Evolutionary conservation across 2,329 filamentous ascomycete genomes (phyloP), one percentile per base, ranked within the genome.

Genomic region (Triangularia setosa): DNA sequence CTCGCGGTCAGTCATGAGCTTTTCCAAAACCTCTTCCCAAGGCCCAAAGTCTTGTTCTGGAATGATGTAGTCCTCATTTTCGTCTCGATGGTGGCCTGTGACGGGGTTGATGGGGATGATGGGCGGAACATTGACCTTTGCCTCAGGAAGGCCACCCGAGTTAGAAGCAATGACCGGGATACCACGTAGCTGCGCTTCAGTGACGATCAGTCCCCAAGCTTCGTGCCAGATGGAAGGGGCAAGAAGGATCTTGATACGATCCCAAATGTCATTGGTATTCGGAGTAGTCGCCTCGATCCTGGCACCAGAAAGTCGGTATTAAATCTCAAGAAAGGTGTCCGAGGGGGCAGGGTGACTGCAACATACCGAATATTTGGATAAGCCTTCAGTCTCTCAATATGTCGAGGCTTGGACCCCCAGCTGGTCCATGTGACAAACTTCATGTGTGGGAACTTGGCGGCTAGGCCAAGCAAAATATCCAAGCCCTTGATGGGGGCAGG

Each of bases 161-260:
- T 72, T 64, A 48, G 70, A 72, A 1, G 70, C 66, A 55, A 72
- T 68, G 52, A 70, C 69, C 6, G 70, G 70, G 11, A 72, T 71
- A n/a, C 70, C 70, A 3, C 70, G 69, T 4, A 72, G 64, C 63
- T 72, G 70, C 7, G 70, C 69, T 44, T 72, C 70, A 7, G 69
- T 71, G 3, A 72, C 69, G 25, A 72, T 62, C 8, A 72, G 66
- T 25, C 70, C 70, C 70, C 70, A 72, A 2, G 70, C 70, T 48
- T 72, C 70, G 12, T 65, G 57, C 70, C 70, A 72, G 23, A 72
- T 60, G 1, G 70, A 72, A 1, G 70, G 70, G 4, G 65, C 69
- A 2, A 72, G 58, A 6, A 72, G 65, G n/a, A 72, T 54, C 61
- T 68, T 71, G 66, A 72, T 70, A 12, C 67, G 62, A 30, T 71